These are phyloP conservation scores for Eimeria maxima DNA, from an alignment of 169 alveolate genomes.

Conservation along the genomic window DNA sequence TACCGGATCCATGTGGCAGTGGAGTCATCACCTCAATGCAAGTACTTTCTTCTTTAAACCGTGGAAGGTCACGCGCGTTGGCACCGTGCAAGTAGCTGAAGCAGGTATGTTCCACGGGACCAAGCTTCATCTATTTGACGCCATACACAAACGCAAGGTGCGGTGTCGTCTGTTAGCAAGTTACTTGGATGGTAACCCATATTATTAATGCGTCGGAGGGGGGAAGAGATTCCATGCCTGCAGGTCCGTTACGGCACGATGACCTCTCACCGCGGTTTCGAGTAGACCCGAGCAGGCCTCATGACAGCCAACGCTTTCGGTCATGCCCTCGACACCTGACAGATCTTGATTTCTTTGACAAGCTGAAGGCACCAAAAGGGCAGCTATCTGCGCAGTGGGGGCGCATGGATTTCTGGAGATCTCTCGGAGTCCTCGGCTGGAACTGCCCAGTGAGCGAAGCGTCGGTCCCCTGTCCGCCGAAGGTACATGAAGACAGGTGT, in stretches of 20 bases:
- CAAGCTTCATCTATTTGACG: not conserved
- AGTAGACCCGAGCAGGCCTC: slow-evolving; percentile 44
- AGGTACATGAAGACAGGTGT: slow-evolving; percentile 48
- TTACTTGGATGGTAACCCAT: no score
- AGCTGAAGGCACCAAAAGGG: slow-evolving; percentile 41
- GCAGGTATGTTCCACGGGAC: slow-evolving; percentile 25
- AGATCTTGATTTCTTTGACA: slow-evolving; percentile 42
- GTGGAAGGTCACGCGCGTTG: slow-evolving; percentile 76
- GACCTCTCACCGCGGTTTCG: slow-evolving; percentile 41
- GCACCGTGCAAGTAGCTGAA: slow-evolving; percentile 17
- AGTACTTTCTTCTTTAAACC: slow-evolving; percentile 66
- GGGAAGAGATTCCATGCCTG: not conserved
- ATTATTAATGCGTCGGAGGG: not conserved
- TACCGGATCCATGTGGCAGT: slow-evolving; percentile 64
- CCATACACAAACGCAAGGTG: not conserved
- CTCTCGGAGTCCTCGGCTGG: slow-evolving; percentile 13
- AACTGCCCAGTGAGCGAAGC: slow-evolving; percentile 58
- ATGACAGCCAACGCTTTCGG: not conserved
- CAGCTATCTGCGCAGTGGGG: slow-evolving; percentile 61
- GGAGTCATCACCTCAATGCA: slow-evolving; percentile 69
- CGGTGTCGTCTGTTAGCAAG: not conserved
- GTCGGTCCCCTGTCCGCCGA: slow-evolving; percentile 39
- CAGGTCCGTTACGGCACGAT: slow-evolving; percentile 68
- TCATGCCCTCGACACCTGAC: slow-evolving; percentile 46
- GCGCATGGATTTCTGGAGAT: slow-evolving; percentile 18